These are phyloP conservation scores for Candida chilensis DNA, from an alignment of 805 yeast species.

Conservation along the genomic window DNA sequence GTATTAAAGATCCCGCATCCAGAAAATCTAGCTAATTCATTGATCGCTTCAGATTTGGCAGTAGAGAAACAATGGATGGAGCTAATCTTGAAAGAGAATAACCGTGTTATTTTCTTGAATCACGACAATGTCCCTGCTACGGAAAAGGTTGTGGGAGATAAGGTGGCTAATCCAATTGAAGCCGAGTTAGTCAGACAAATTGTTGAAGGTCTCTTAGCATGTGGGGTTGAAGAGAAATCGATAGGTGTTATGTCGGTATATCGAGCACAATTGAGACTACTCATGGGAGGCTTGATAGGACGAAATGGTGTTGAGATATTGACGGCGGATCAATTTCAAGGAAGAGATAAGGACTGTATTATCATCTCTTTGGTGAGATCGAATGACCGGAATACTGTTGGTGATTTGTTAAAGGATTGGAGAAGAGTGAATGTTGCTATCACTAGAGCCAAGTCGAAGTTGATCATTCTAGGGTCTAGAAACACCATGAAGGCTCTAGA, in stretches of 20 bases:
- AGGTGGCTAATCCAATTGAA: constrained; percentile 67
- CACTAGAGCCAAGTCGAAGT: constrained; percentile 80
- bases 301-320: constrained; percentile 58
- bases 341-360: constrained; percentile 88
- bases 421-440: constrained; percentile 90
- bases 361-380: constrained; percentile 86
- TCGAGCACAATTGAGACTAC: constrained; percentile 63
- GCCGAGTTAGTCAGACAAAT: constrained; percentile 55
- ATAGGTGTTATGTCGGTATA: constrained; percentile 90
- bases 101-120: constrained; percentile 67
- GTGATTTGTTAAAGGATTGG: constrained; percentile 81
- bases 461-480: constrained; percentile 76
- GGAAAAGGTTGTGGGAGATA: constrained; percentile 53
- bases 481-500: constrained; percentile 44
- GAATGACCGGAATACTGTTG: constrained; percentile 55
- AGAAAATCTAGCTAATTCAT: constrained; percentile 10
- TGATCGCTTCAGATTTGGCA: constrained; percentile 1
- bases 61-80: constrained; percentile 42
- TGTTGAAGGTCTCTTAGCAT: constrained; percentile 42
- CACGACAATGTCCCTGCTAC: constrained; percentile 60
- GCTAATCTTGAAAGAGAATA: constrained; percentile 40
- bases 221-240: constrained; percentile 50
- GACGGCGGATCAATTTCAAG: constrained; percentile 95
- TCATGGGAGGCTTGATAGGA: no score
- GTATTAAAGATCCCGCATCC: constrained; percentile 37